Percentiles rank a stretch among this genome's conserved stretches.
These are phyloP conservation scores for Penicillium steckii DNA, from an alignment of 495 filamentous ascomycete species.

Conservation along the genomic window DNA sequence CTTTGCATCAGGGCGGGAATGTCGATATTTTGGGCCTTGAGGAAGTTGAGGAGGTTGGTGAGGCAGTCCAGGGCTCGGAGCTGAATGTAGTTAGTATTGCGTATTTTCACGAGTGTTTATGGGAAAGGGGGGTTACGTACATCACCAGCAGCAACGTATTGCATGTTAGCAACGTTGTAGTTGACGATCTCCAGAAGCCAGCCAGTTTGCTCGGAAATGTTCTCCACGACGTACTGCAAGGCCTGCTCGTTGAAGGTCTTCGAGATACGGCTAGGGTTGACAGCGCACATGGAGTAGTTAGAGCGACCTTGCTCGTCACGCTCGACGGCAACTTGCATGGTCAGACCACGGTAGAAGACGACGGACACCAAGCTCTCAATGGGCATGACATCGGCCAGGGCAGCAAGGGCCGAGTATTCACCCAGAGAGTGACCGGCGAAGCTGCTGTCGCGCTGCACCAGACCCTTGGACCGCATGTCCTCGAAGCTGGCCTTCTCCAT, in stretches of 20 bases:
- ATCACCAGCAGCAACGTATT: constrained; percentile 97
- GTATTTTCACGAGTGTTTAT: neutral
- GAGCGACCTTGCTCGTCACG: constrained; percentile 89
- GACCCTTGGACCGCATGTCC: constrained; percentile 95
- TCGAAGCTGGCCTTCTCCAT: constrained; percentile 99
- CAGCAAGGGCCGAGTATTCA: constrained; percentile 96
- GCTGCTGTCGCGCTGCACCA: constrained; percentile 92
- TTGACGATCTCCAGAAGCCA: constrained; percentile 99
- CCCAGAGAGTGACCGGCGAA: constrained; percentile 98
- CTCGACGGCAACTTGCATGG: constrained; percentile 99
- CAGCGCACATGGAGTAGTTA: constrained; percentile 98
- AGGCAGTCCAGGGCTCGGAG: constrained; percentile 93
- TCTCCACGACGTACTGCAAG: constrained; percentile 91
- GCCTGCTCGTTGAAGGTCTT: constrained; percentile 98
- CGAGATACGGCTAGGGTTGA: constrained; percentile 95
- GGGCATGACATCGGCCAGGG: constrained; percentile 96
- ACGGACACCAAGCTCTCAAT: constrained; percentile 98
- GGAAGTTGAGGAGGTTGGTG: constrained; percentile 86
- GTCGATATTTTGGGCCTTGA: constrained; percentile 95
- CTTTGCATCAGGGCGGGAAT: constrained; percentile 87
- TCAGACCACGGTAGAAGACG: constrained; percentile 97
- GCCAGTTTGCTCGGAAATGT: constrained; percentile 84
- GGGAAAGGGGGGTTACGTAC: constrained; percentile 25
- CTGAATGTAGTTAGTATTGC: constrained; percentile 33
- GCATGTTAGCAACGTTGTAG: constrained; percentile 97